Percentiles rank a stretch among this genome's conserved stretches.
phyloP scores from a whole-genome alignment of 257 asterid genomes.

The Fraxinus anomala region DNA sequence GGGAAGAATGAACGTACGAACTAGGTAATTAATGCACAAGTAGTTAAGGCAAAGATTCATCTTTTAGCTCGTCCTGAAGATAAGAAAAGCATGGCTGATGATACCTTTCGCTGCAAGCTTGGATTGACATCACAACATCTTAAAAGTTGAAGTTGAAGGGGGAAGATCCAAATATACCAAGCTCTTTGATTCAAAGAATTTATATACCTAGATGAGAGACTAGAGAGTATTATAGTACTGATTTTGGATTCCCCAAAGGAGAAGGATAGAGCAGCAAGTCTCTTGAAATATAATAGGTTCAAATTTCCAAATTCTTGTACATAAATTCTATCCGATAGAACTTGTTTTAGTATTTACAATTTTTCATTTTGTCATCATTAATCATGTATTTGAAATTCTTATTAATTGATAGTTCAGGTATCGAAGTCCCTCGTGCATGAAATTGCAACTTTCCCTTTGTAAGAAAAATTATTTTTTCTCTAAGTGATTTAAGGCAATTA shows the following conservation, averaged over 20 bases:
- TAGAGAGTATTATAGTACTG: not conserved
- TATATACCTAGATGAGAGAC: not conserved
- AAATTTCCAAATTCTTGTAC: not conserved
- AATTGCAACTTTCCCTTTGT: not conserved
- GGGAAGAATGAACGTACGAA: not conserved
- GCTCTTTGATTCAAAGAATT: not conserved
- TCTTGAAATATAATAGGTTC: not conserved
- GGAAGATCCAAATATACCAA: not conserved
- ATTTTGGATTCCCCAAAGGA: not conserved
- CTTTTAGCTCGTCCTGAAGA: not conserved
- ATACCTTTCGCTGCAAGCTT: not conserved
- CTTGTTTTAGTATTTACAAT: not conserved
- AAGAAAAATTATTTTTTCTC: not conserved
- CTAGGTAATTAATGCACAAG: not conserved
- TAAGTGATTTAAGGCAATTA: too few relatives aligned
- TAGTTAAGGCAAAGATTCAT: not conserved
- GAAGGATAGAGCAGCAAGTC: not conserved
- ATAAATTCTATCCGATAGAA: not conserved
- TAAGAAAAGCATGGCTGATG: not conserved
- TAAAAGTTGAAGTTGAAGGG: not conserved
- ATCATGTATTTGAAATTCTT: not conserved
- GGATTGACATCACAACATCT: not conserved
- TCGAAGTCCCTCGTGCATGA: not conserved
- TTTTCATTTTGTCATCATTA: not conserved
- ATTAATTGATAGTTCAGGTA: not conserved